Percentiles rank a stretch among this genome's conserved stretches.
Conservation (phyloP, 2,329 filamentous ascomycete genomes). For the Teratosphaeria epicoccoides region DNA sequence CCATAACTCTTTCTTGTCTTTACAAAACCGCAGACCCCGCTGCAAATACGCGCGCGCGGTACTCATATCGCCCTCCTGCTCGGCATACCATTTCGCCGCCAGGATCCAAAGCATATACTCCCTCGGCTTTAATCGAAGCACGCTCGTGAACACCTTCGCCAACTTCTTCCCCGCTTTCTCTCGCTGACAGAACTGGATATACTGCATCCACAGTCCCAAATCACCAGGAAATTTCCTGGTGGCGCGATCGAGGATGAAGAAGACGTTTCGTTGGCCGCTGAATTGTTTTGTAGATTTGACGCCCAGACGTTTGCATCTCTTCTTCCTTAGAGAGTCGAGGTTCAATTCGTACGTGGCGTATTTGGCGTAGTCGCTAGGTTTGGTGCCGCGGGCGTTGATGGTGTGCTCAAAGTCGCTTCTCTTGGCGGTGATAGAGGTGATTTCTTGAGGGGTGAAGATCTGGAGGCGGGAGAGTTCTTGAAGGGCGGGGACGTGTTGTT, state of each 20-base stretch:
- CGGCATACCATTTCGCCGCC: conserved; percentile 67
- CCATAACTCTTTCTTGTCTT: conserved; percentile 63
- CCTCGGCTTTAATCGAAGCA: conserved; percentile 74
- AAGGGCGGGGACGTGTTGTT: conserved; percentile 83
- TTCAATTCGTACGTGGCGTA: conserved; percentile 67
- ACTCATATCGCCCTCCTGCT: conserved; percentile 75
- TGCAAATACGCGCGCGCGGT: conserved; percentile 78
- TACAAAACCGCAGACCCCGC: conserved; percentile 82
- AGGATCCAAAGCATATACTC: conserved; percentile 76
- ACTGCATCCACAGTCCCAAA: conserved; percentile 75
- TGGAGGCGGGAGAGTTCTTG: conserved; percentile 86
- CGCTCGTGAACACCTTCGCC: conserved; percentile 50
- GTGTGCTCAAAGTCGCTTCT: conserved; percentile 89
- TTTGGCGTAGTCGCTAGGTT: conserved; percentile 66
- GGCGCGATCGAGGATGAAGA: conserved; percentile 79
- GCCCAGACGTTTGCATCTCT: conserved; percentile 70
- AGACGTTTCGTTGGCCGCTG: conserved; percentile 69
- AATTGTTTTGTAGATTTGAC: conserved; percentile 53
- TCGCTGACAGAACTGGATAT: conserved; percentile 68
- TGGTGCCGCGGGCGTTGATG: conserved; percentile 69
- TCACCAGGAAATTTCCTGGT: conserved; percentile 77
- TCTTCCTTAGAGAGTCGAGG: conserved; percentile 63
- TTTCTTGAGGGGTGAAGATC: conserved; percentile 85
- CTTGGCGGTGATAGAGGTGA: conserved; percentile 76
- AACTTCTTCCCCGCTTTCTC: conserved; percentile 53